phyloP scores from a whole-genome alignment of 768 basidiomycete species.

The Podaxis sp. region DNA sequence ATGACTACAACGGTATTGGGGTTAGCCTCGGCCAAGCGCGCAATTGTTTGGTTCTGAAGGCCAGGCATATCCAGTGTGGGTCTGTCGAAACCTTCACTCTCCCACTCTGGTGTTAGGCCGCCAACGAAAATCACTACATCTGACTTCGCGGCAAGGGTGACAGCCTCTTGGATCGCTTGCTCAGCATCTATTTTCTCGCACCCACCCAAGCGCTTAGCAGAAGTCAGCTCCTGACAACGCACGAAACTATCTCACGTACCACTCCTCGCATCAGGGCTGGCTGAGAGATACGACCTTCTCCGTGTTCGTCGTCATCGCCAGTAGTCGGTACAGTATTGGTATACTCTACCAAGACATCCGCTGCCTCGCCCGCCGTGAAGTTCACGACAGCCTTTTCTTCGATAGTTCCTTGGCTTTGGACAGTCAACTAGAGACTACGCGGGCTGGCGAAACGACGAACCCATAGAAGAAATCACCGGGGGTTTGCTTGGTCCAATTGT shows the following conservation, averaged over 20 bases:
- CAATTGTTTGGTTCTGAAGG: slow-evolving; percentile 57
- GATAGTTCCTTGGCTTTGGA: slow-evolving; percentile 55
- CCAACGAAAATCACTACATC: slow-evolving; percentile 61
- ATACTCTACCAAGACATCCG: slow-evolving; percentile 60
- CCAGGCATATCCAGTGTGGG: slow-evolving; percentile 60
- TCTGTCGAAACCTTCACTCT: slow-evolving; percentile 75
- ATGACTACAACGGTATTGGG: slow-evolving; percentile 57
- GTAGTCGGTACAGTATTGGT: slow-evolving; percentile 58
- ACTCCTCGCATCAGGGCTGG: slow-evolving; percentile 71
- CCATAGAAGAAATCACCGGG: slow-evolving; percentile 73
- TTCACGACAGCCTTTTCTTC: slow-evolving; percentile 58
- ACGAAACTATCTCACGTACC: slow-evolving; percentile 34
- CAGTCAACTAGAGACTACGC: neutral
- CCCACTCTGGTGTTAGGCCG: slow-evolving; percentile 71
- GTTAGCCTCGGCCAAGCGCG: slow-evolving; percentile 51
- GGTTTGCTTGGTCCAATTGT: slow-evolving; percentile 71
- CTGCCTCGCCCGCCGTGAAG: slow-evolving; percentile 43
- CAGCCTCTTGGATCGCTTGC: slow-evolving; percentile 55
- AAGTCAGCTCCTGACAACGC: neutral
- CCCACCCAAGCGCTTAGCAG: slow-evolving; percentile 62
- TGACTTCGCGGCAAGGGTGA: slow-evolving; percentile 47
- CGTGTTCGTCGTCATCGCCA: slow-evolving; percentile 38
- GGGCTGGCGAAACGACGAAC: slow-evolving; percentile 27
- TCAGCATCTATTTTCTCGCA: slow-evolving; percentile 60
- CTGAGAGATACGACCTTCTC: slow-evolving; percentile 48